Evolutionary conservation across 768 basidiomycete genomes (phyloP).

Genomic region (Pleurotus platypus): DNA sequence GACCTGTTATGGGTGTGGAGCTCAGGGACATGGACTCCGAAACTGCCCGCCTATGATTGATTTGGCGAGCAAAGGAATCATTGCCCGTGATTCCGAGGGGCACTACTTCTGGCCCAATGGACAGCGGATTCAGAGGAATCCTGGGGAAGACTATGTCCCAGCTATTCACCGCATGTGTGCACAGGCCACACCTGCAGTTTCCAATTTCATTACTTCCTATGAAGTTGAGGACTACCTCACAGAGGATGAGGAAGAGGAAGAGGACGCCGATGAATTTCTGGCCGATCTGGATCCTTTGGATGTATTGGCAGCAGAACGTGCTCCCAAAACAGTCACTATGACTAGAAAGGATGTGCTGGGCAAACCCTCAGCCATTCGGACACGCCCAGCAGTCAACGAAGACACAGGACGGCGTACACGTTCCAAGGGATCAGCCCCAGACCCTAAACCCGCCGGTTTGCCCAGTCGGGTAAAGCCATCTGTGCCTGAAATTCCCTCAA

Average conservation of each 20-base stretch:
- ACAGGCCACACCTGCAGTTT: neutral
- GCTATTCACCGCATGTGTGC: neutral
- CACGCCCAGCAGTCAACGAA: too few species aligned
- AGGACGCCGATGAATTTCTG: neutral
- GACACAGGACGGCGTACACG: too few species aligned
- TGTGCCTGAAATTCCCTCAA: too few species aligned
- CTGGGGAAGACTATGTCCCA: neutral
- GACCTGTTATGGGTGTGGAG: conserved; percentile 4
- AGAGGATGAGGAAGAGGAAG: neutral
- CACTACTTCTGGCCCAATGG: neutral
- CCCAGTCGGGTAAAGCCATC: too few species aligned
- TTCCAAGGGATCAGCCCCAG: too few species aligned
- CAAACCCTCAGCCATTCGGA: too few species aligned
- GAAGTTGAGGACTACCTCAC: neutral
- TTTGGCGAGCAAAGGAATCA: neutral
- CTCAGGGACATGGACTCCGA: neutral
- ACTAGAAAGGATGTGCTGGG: neutral
- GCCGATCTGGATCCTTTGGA: neutral
- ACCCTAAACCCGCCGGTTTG: too few species aligned
- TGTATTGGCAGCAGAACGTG: neutral
- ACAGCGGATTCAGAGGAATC: neutral
- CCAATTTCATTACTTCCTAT: neutral
- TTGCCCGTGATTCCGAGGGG: neutral
- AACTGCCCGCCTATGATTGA: neutral
- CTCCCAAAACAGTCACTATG: neutral